A percentile compares a stretch with the other conserved stretches of the same genome.
These are phyloP conservation scores for Podaxis carcinomalis DNA, from an alignment of 768 basidiomycete genomes.

Conservation along the genomic window DNA sequence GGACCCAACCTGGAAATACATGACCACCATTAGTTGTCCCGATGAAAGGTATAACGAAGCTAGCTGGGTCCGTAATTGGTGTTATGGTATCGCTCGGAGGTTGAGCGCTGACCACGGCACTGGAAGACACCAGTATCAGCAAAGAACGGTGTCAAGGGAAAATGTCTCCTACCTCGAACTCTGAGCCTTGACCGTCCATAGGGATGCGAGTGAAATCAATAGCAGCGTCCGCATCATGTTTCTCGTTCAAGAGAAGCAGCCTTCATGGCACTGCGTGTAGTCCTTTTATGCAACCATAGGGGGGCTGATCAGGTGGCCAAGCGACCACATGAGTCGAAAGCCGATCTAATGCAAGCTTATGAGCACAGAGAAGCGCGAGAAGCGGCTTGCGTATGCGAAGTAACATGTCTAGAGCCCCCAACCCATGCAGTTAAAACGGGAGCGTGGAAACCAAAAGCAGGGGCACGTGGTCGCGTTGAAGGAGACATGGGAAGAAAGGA, in stretches of 20 bases:
- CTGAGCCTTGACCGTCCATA: background rate
- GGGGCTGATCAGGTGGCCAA: slow-evolving; percentile 5
- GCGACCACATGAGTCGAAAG: background rate
- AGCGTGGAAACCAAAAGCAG: background rate
- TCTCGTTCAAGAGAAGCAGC: background rate
- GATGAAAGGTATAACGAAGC: slow-evolving; percentile 55
- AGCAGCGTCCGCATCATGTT: background rate
- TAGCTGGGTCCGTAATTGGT: slow-evolving; percentile 33
- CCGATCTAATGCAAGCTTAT: slow-evolving; percentile 6
- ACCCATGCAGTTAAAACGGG: background rate
- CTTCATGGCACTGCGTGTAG: background rate
- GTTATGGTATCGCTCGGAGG: slow-evolving; percentile 14
- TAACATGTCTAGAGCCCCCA: background rate
- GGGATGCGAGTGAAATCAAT: background rate
- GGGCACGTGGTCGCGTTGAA: slow-evolving; percentile 6
- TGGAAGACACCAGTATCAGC: background rate
- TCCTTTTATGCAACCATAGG: background rate
- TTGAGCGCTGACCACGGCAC: background rate
- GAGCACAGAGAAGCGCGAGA: background rate
- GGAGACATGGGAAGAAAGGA: background rate
- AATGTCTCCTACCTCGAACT: background rate
- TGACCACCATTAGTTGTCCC: slow-evolving; percentile 64
- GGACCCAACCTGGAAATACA: slow-evolving; percentile 52
- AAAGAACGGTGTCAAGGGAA: too few relatives aligned
- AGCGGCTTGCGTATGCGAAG: background rate